Conservation (phyloP, 495 filamentous ascomycete species). For the Xylaria palmicola region DNA sequence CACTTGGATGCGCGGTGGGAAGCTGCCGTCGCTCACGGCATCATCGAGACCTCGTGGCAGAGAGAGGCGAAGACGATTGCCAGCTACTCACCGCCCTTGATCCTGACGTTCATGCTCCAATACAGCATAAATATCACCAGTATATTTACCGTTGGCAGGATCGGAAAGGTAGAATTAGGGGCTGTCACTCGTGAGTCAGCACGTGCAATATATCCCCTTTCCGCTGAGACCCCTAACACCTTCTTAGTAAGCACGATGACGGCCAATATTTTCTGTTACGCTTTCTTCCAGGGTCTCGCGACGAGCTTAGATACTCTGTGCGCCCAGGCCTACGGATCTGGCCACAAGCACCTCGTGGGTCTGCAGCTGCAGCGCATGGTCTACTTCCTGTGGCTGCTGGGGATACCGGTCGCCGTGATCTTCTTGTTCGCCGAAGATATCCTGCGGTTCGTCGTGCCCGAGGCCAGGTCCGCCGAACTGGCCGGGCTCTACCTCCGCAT, state of each 20-base stretch:
- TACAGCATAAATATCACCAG: constrained; percentile 68
- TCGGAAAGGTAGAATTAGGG: constrained; percentile 62
- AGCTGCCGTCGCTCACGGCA: constrained; percentile 67
- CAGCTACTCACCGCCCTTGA: constrained; percentile 58
- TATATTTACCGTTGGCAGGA: constrained; percentile 65
- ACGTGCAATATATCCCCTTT: neutral
- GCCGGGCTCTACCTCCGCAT: constrained; percentile 68
- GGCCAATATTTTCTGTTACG: constrained; percentile 70
- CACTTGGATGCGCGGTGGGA: constrained; percentile 67
- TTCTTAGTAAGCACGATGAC: constrained; percentile 64
- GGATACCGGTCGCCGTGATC: constrained; percentile 60
- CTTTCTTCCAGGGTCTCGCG: constrained; percentile 66
- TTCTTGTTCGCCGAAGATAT: constrained; percentile 60
- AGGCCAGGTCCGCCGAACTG: constrained; percentile 58
- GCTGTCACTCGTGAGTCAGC: constrained; percentile 53
- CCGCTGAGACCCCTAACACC: constrained; percentile 5
- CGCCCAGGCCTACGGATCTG: constrained; percentile 71
- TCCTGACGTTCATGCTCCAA: constrained; percentile 70
- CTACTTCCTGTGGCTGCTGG: constrained; percentile 60
- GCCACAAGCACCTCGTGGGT: constrained; percentile 65
- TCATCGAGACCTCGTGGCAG: constrained; percentile 80
- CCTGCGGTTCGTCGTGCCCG: constrained; percentile 58
- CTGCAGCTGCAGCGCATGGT: constrained; percentile 71
- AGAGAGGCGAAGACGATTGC: constrained; percentile 68
- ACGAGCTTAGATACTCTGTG: constrained; percentile 73